Percentiles rank a stretch among this genome's conserved stretches.
These are phyloP conservation scores for Russula sp. DNA, from an alignment of 768 basidiomycete species.

Conservation along the genomic window DNA sequence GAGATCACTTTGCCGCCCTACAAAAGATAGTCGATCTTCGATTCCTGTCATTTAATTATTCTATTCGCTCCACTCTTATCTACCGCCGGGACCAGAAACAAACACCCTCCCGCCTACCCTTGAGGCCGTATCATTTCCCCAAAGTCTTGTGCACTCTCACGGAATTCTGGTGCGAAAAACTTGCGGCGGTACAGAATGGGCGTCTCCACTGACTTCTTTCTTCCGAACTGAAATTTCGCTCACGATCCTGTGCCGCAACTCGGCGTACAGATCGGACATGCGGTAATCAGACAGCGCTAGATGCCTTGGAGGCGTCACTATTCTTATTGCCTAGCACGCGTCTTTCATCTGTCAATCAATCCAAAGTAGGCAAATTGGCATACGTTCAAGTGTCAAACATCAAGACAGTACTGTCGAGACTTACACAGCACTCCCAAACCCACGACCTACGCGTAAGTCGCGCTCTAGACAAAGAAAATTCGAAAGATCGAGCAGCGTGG, in stretches of 20 bases:
- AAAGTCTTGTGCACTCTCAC: background rate
- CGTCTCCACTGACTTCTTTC: background rate
- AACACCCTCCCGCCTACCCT: too few species aligned
- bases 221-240: background rate
- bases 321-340: background rate
- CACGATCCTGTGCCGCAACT: constrained; percentile 5
- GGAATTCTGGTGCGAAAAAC: background rate
- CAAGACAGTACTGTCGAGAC: too few species aligned
- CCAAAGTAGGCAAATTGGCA: constrained; percentile 1
- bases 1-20: background rate
- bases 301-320: too few species aligned
- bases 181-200: background rate
- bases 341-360: background rate
- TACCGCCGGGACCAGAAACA: background rate
- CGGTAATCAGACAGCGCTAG: too few species aligned
- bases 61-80: background rate
- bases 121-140: too few species aligned
- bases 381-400: background rate
- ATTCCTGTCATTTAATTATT: background rate
- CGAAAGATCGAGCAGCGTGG: background rate
- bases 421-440: too few species aligned
- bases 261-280: constrained; percentile 4
- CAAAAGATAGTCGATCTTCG: constrained; percentile 1
- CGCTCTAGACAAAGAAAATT: background rate
- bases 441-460: background rate